These are phyloP conservation scores for Ammopiptanthus mongolicus DNA, from an alignment of 306 rosid species.

Conservation along the genomic window DNA sequence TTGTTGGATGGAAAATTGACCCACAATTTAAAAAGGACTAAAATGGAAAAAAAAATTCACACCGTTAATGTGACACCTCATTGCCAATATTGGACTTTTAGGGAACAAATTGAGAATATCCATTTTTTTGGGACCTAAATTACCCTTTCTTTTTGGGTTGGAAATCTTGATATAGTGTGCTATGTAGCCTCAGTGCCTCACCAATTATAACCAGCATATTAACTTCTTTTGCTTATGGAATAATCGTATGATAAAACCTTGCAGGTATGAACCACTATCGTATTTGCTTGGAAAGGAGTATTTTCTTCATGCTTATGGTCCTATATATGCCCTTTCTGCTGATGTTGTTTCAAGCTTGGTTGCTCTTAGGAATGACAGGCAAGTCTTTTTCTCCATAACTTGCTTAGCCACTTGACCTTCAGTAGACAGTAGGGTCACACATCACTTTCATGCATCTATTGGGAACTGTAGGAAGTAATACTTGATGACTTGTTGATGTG, in stretches of 20 bases:
- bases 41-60: not conserved
- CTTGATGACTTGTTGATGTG: not conserved
- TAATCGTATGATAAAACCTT: slow-evolving; percentile 11
- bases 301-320: slow-evolving; percentile 98
- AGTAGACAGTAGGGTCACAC: not conserved
- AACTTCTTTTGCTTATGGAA: not conserved
- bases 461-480: not conserved
- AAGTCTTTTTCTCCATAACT: slow-evolving; percentile 25
- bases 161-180: not conserved
- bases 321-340: slow-evolving; percentile 87
- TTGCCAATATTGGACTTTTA: not conserved
- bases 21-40: not conserved
- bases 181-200: not conserved
- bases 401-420: slow-evolving; percentile 1
- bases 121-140: not conserved
- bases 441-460: not conserved
- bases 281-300: slow-evolving; percentile 91
- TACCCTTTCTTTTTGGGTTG: not conserved
- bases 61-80: not conserved
- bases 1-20: not conserved
- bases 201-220: not conserved
- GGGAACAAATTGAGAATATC: not conserved
- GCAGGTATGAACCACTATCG: slow-evolving; percentile 84
- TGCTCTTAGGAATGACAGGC: slow-evolving; percentile 79
- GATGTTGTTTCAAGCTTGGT: slow-evolving; percentile 95